Conservation (phyloP, 768 basidiomycete species). For the Suillus subaureus region DNA sequence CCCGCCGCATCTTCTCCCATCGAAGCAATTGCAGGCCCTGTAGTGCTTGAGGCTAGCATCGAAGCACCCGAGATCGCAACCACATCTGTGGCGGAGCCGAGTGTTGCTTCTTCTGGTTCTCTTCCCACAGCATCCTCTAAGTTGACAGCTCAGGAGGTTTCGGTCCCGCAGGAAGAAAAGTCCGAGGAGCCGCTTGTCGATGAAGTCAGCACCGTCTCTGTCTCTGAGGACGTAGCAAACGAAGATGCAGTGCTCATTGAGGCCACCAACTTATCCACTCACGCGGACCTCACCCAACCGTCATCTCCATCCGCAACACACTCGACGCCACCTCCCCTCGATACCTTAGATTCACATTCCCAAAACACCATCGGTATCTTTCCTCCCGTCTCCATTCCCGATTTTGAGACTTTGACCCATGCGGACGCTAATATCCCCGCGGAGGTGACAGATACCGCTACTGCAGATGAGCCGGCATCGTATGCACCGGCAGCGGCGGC, state of each 20-base stretch:
- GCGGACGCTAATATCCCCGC: conserved; percentile 1
- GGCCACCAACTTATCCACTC: background rate
- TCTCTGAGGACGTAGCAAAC: background rate
- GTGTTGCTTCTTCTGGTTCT: conserved; percentile 4
- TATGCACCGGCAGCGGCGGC: conserved; percentile 4
- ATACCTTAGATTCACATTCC: background rate
- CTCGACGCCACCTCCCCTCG: background rate
- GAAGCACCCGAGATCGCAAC: background rate
- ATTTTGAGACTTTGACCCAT: background rate
- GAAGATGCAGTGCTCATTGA: background rate
- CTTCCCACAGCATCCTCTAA: background rate
- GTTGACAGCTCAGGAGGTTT: background rate
- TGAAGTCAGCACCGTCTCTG: no score
- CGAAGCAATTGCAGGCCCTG: conserved; percentile 14
- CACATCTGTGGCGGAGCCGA: conserved; percentile 7
- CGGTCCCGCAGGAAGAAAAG: background rate
- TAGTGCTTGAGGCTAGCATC: background rate
- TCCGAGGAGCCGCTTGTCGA: background rate
- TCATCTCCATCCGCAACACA: background rate
- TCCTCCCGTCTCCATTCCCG: background rate
- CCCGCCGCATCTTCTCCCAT: background rate
- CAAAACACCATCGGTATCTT: background rate
- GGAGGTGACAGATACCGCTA: background rate
- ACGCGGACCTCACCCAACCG: background rate
- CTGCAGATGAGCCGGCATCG: background rate